A percentile compares a stretch with the other conserved stretches of the same genome.
These are phyloP conservation scores for Infundibulicybe gibba DNA, from an alignment of 768 basidiomycete species.

Conservation along the genomic window DNA sequence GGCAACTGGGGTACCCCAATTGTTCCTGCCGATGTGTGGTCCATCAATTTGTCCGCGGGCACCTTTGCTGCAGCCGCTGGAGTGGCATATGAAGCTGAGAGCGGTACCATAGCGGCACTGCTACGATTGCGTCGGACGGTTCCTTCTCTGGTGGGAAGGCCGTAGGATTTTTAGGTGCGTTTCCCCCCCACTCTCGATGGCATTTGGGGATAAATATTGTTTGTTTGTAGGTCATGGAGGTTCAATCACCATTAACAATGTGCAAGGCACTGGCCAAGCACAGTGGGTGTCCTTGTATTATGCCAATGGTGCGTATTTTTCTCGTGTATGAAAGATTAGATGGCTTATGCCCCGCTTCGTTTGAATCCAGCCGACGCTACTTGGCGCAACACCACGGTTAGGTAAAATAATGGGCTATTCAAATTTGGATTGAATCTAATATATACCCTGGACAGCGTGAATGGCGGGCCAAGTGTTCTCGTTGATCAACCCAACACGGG, in stretches of 20 bases:
- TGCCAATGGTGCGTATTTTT: conserved; percentile 39
- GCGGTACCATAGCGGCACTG: conserved; percentile 45
- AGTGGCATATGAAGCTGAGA: conserved; percentile 54
- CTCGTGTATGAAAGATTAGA: neutral
- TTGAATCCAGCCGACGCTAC: conserved; percentile 38
- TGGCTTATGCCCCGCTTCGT: neutral
- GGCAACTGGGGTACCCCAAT: conserved; percentile 52
- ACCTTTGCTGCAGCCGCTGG: conserved; percentile 48
- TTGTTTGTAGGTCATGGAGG: conserved; percentile 47
- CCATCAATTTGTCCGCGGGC: conserved; percentile 43
- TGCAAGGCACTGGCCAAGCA: conserved; percentile 47
- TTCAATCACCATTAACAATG: conserved; percentile 49
- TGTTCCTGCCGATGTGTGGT: conserved; percentile 56
- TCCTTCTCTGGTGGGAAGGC: conserved; percentile 51
- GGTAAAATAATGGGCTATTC: conserved; percentile 24
- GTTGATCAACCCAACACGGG: conserved; percentile 60
- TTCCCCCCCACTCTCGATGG: no score
- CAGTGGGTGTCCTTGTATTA: conserved; percentile 65
- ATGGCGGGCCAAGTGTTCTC: conserved; percentile 47
- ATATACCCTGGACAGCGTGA: conserved; percentile 35
- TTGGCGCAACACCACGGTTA: conserved; percentile 59
- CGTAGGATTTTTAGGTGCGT: conserved; percentile 52
- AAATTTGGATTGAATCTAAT: neutral
- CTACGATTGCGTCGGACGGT: conserved; percentile 35
- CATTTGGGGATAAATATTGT: neutral